Percentiles rank a stretch among this genome's conserved stretches.
Conservation (phyloP, 306 rosid genomes). For the Fragaria nilgerrensis region DNA sequence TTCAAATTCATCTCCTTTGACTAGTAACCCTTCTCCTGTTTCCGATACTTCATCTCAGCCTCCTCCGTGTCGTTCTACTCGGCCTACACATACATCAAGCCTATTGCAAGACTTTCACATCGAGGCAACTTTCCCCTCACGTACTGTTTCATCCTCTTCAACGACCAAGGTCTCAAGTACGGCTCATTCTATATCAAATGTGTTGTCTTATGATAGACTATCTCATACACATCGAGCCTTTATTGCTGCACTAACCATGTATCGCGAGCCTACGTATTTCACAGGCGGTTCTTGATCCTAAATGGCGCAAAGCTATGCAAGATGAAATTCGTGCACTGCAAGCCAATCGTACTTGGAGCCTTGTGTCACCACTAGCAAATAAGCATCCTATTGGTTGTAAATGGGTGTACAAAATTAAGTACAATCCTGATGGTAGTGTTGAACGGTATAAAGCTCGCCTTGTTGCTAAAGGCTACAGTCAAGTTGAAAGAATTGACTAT, state of each 20-base stretch:
- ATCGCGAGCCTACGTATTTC: neutral
- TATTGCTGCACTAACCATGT: neutral
- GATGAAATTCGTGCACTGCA: neutral
- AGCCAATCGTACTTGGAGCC: neutral
- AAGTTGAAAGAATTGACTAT: too few relatives aligned
- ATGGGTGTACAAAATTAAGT: neutral
- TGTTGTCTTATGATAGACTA: neutral
- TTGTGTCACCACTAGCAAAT: neutral
- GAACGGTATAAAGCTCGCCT: too few relatives aligned
- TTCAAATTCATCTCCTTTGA: too few relatives aligned
- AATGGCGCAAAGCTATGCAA: neutral
- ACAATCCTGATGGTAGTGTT: neutral
- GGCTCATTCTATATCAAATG: neutral
- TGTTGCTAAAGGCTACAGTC: too few relatives aligned
- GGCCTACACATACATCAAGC: too few relatives aligned
- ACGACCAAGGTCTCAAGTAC: too few relatives aligned
- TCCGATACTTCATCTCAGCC: too few relatives aligned
- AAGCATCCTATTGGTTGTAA: neutral
- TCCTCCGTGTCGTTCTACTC: too few relatives aligned
- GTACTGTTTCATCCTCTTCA: too few relatives aligned
- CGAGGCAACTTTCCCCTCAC: too few relatives aligned
- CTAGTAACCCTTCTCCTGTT: too few relatives aligned
- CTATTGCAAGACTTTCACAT: too few relatives aligned
- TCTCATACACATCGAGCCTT: neutral
- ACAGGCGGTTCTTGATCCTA: neutral